Base-by-base conservation (phyloP, 2,329 filamentous ascomycete species). In the Aureobasidium sp. region DNA sequence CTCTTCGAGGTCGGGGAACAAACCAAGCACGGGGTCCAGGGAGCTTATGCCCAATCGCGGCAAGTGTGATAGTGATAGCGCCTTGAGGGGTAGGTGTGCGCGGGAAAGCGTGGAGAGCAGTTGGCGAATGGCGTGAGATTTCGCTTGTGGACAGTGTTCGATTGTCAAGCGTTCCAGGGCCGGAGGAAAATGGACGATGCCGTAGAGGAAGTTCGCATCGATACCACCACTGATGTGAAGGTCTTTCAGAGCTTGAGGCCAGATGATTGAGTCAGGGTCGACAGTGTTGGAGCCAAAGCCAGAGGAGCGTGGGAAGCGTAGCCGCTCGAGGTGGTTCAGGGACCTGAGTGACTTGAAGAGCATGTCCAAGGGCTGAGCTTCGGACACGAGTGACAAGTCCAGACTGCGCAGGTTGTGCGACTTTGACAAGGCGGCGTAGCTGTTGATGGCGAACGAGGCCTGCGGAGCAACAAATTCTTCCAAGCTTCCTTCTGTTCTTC, bases 391-490 rank as follows among this genome's bases (percentile, higher is more conserved):
- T 4, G 75, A 77, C 7, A 86, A 71, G 64, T 85, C 79, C 17
- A 85, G 72, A 2, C 74, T 63, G 10, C 70, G 70, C 4, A 86
- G 72, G 0, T 75, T 72, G 6, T 65, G 64, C 68, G 82, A 84
- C 71, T 84, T 85, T 2, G 78, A 76, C 21, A 86, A 68, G 2
- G 80, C 75, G 2, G 81, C 77, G 64, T 84, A 79, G 67, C 80
- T 81, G 62, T 83, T 82, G 55, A 80, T 70, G 2, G 78, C 79
- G 65, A 86, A 85, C 4, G 78, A 79, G 4, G 79, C 76, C 62
- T 81, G 80, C 1, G 84, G 84, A 0, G 83, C 82, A 49, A 79
- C 69, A 67, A 85, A 85, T n/a, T 72, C 69, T 63, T 79, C 74
- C 19, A 86, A 67, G 1, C 73, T 77, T 6, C 71, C 69, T 63